Base-by-base conservation (phyloP, 2,329 filamentous ascomycete genomes). In the Neospermospora avenae region DNA sequence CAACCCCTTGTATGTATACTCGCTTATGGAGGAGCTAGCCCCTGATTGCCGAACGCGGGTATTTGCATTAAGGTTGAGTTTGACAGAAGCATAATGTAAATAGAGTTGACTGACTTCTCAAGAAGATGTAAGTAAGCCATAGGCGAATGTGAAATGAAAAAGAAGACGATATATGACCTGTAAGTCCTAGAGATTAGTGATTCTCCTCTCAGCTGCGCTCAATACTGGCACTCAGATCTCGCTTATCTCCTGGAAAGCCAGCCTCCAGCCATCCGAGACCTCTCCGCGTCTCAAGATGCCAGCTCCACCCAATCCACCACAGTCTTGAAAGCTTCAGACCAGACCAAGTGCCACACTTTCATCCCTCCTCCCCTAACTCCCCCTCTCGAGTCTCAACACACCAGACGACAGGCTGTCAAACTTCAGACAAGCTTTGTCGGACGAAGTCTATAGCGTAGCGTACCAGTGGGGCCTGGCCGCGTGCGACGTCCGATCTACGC, bases 351-450 rank as follows among this genome's bases (percentile, higher is more conserved):
- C 44, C 44, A 25, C 24, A 1, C 44, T 20, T 42, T n/a, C n/a
- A n/a, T n/a, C n/a, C n/a, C n/a, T n/a, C n/a, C n/a, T n/a, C n/a
- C n/a, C n/a, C n/a, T n/a, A n/a, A n/a, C n/a, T n/a, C n/a, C n/a
- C n/a, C n/a, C n/a, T n/a, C n/a, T n/a, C n/a, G n/a, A n/a, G n/a
- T n/a, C n/a, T n/a, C n/a, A n/a, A n/a, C n/a, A n/a, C 41, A 18
- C 41, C 41, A 10, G 28, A 31, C 28, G 28, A 31, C 28, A 31
- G 28, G 22, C 45, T 25, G 25, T 49, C 31, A 49, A 49, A 49
- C 25, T 49, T 34, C 45, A 49, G 45, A 49, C 45, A 49, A 49
- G 45, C 45, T 49, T 49, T 49, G 45, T 49, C 25, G 25, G 45
- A 49, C 45, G 25, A 49, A 25, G 39, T 41, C 39, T 2, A n/a